phyloP scores from a whole-genome alignment of 257 asterid species.

The Agastache rugosa region DNA sequence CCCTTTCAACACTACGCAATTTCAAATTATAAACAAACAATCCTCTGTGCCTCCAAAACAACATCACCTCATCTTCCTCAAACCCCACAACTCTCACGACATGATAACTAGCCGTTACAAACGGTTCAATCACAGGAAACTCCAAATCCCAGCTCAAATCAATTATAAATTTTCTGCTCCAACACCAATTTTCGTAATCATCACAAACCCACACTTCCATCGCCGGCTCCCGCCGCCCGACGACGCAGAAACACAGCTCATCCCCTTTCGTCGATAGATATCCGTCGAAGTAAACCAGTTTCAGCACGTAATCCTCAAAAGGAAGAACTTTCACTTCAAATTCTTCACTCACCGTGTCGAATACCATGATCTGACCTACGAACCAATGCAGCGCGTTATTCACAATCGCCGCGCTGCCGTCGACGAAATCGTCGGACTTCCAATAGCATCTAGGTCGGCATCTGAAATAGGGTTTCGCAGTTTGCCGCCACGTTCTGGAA shows the following conservation, averaged over 20 bases:
- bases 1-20: background rate
- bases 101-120: background rate
- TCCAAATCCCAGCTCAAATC: background rate
- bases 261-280: background rate
- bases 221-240: background rate
- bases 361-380: background rate
- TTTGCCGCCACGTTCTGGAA: background rate
- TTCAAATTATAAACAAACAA: background rate
- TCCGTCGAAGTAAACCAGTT: background rate
- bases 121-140: background rate
- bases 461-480: background rate
- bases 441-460: background rate
- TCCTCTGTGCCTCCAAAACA: conserved; percentile 25
- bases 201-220: conserved; percentile 6
- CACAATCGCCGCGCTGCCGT: background rate
- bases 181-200: conserved; percentile 2
- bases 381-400: conserved; percentile 14
- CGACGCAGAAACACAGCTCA: conserved; percentile 3
- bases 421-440: background rate
- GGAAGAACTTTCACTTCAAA: background rate
- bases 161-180: background rate
- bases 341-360: conserved; percentile 14
- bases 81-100: background rate
- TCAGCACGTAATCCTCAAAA: background rate
- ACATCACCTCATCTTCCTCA: background rate